A percentile compares a stretch with the other conserved stretches of the same genome.
Evolutionary conservation across 2,329 filamentous ascomycete genomes (phyloP).

Genomic region (Didymella pomorum): DNA sequence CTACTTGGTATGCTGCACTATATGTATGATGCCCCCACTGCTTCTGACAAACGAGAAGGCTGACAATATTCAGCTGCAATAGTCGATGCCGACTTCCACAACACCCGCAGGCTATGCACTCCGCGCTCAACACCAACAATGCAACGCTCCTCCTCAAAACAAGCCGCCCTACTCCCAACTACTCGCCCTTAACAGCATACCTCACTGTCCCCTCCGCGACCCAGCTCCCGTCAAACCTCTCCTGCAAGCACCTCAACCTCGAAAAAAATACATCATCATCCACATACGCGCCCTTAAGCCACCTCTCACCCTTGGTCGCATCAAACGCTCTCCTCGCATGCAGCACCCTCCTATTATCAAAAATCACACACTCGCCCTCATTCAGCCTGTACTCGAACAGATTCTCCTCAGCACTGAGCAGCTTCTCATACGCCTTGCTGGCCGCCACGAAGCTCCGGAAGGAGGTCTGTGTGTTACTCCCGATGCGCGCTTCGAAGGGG

Average conservation of each 20-base stretch:
- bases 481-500: constrained; percentile 54
- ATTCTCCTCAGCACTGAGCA: constrained; percentile 65
- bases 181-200: constrained; percentile 18
- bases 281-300: constrained; percentile 87
- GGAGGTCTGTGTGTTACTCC: constrained; percentile 36
- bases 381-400: constrained; percentile 76
- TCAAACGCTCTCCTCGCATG: constrained; percentile 85
- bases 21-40: too few species aligned
- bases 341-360: constrained; percentile 85
- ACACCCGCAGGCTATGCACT: constrained; percentile 10
- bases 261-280: constrained; percentile 68
- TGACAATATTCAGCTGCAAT: background rate
- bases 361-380: constrained; percentile 89
- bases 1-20: background rate
- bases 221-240: constrained; percentile 46
- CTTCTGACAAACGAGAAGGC: background rate
- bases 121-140: constrained; percentile 11
- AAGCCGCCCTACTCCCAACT: background rate
- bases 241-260: constrained; percentile 54
- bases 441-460: constrained; percentile 51
- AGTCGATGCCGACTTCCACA: background rate
- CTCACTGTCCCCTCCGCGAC: constrained; percentile 46
- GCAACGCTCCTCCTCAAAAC: background rate
- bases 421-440: constrained; percentile 63
- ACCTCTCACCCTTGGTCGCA: constrained; percentile 70